A percentile compares a stretch with the other conserved stretches of the same genome.
phyloP scores from a whole-genome alignment of 2,329 filamentous ascomycete species.

The Cladophialophora exuberans region DNA sequence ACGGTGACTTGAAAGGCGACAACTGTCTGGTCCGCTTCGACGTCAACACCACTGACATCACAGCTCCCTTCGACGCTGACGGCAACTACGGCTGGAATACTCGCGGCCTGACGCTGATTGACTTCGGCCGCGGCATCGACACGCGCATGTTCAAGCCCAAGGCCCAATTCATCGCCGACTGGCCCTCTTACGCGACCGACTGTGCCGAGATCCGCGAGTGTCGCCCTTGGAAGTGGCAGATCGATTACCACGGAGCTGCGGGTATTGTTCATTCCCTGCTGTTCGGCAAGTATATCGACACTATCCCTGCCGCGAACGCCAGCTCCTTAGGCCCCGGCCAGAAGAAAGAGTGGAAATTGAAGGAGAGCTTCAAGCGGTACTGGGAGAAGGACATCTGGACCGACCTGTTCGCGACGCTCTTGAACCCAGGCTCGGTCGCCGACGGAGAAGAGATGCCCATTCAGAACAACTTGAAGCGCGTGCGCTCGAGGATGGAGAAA shows the following conservation, averaged over 20 bases:
- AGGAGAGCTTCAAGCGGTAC: constrained; percentile 86
- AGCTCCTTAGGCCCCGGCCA: constrained; percentile 30
- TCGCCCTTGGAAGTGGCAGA: constrained; percentile 94
- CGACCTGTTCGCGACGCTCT: constrained; percentile 77
- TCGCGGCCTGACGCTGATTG: constrained; percentile 84
- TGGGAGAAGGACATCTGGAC: constrained; percentile 95
- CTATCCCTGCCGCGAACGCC: constrained; percentile 45
- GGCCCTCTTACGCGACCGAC: constrained; percentile 84
- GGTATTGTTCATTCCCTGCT: constrained; percentile 85
- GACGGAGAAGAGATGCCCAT: constrained; percentile 75
- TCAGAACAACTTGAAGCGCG: constrained; percentile 39
- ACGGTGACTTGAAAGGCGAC: constrained; percentile 94
- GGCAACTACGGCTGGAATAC: constrained; percentile 77
- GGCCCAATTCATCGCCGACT: constrained; percentile 91
- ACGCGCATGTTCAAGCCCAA: constrained; percentile 79
- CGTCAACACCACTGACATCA: constrained; percentile 41
- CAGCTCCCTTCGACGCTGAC: constrained; percentile 71
- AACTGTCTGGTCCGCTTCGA: constrained; percentile 85
- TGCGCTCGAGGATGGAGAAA: constrained; percentile 30
- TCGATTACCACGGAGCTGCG: constrained; percentile 92
- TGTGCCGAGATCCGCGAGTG: constrained; percentile 95
- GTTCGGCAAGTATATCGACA: constrained; percentile 95
- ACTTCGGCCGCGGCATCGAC: constrained; percentile 93
- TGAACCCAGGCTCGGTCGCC: constrained; percentile 72
- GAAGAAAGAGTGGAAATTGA: constrained; percentile 74